Evolutionary conservation across 768 basidiomycete species (phyloP), one percentile per base, ranked within the genome.

Genomic region (Pleurotus eryngii): DNA sequence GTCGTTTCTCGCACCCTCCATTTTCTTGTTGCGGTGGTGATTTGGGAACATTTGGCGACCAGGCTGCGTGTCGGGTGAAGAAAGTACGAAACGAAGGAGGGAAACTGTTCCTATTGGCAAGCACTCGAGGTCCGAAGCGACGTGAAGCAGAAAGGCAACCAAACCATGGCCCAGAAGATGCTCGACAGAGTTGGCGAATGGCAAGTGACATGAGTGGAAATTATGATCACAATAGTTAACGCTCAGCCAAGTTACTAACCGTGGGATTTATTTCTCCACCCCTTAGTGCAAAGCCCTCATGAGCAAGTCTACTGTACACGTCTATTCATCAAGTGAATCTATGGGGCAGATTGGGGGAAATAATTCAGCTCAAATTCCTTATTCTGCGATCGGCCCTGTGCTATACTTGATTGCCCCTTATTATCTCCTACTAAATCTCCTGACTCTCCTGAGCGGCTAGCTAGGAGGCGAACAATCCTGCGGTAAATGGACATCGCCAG

Each of bases 1-100:
- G 67, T 53, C 76, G 77, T 30, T 60, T 59, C 39, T 42, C 38
- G 12, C 42, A 18, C 30, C 11, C 30, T 8, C 30, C 8, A 8
- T 55, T 61, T n/a, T 61, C 49, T 38, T 68, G 60, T 6, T 59
- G 20, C 4, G 35, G 15, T 3, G 47, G 46, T 15, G 11, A 42
- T 12, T 42, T 15, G 39, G 22, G 49, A 7, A 22, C 42, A n/a
- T 51, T 22, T 26, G 49, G 27, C 8, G 39, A 54, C 14, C 39
- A 38, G 6, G 14, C n/a, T 18, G 51, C 37, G 5, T 42, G 51
- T 14, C 3, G 39, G 15, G 18, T 26, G 4, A 39, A 54, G 38
- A 54, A 54, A 24, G 51, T 8, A n/a, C 51, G 51, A n/a, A 22
- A 26, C 9, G 39, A 17, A 22, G 51, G 51, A 12, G 9, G n/a